A percentile compares a stretch with the other conserved stretches of the same genome.
Evolutionary conservation across 768 basidiomycete species (phyloP).

Genomic region (Cyclocybe aegerita): DNA sequence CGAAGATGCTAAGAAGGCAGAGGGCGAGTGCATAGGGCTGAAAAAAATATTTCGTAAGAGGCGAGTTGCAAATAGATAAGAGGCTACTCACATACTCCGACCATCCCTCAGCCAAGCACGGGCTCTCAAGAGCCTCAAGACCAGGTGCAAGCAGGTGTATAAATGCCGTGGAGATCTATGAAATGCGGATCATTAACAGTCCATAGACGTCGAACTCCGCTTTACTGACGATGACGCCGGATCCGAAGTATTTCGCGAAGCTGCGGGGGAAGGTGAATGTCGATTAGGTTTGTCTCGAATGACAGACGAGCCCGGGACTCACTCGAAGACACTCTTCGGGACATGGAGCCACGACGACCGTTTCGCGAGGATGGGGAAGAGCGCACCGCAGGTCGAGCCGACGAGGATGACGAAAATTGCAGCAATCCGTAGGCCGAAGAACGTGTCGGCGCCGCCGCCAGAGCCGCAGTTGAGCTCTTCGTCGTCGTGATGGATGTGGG

Average conservation of each 20-base stretch:
- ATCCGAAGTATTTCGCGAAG: constrained; percentile 90
- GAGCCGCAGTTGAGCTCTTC: constrained; percentile 45
- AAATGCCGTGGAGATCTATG: constrained; percentile 85
- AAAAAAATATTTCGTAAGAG: not conserved
- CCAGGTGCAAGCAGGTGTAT: constrained; percentile 82
- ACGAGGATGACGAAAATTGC: constrained; percentile 74
- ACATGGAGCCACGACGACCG: constrained; percentile 52
- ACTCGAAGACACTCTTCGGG: constrained; percentile 72
- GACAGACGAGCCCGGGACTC: constrained; percentile 21
- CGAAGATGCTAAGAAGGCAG: constrained; percentile 78
- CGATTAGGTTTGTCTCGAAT: constrained; percentile 6
- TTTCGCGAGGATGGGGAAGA: constrained; percentile 69
- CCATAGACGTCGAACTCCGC: constrained; percentile 1
- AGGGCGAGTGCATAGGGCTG: constrained; percentile 84
- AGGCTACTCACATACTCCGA: constrained; percentile 59
- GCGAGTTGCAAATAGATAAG: not conserved
- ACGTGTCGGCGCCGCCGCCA: constrained; percentile 50
- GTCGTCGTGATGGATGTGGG: constrained; percentile 5
- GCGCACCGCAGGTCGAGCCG: constrained; percentile 57
- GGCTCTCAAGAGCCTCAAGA: constrained; percentile 63
- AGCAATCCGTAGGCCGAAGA: constrained; percentile 59
- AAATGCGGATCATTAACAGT: constrained; percentile 4
- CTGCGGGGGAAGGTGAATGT: constrained; percentile 29
- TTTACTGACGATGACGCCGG: constrained; percentile 75
- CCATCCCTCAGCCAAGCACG: constrained; percentile 76